A percentile compares a stretch with the other conserved stretches of the same genome.
phyloP scores from a whole-genome alignment of 2,329 filamentous ascomycete genomes.

The Cadophora gregata region DNA sequence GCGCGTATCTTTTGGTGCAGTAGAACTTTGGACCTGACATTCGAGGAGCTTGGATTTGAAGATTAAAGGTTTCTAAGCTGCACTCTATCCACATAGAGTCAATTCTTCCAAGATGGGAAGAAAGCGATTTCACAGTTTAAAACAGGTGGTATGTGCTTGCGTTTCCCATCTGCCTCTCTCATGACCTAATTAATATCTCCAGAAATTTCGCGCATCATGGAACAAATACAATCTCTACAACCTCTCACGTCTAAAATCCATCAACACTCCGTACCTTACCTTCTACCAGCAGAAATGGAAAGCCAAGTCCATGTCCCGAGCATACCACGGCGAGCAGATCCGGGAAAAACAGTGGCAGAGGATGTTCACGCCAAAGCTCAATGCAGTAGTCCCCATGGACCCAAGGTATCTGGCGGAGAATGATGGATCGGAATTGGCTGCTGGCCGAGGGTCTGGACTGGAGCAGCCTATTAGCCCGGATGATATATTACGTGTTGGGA shows the following conservation, averaged over 20 bases:
- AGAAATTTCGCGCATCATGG: slow-evolving; percentile 97
- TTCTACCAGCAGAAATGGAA: slow-evolving; percentile 99
- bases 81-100: background rate
- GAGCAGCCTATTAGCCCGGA: slow-evolving; percentile 43
- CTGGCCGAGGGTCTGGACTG: slow-evolving; percentile 79
- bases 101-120: slow-evolving; percentile 49
- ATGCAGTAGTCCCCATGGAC: slow-evolving; percentile 86
- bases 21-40: background rate
- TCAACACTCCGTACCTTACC: slow-evolving; percentile 57
- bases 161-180: background rate
- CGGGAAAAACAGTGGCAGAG: slow-evolving; percentile 92
- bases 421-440: slow-evolving; percentile 84
- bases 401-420: slow-evolving; percentile 76
- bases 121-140: slow-evolving; percentile 70
- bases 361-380: slow-evolving; percentile 84
- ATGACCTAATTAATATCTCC: slow-evolving; percentile 32
- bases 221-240: slow-evolving; percentile 98
- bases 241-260: slow-evolving; percentile 62
- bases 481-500: slow-evolving; percentile 56
- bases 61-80: background rate
- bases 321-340: slow-evolving; percentile 95
- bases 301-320: slow-evolving; percentile 82
- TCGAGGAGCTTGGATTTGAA: background rate
- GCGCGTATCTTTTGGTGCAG: background rate
- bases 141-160: slow-evolving; percentile 62